Evolutionary conservation across 495 filamentous ascomycete species (phyloP).

Genomic region (Aspergillus kassunensis): DNA sequence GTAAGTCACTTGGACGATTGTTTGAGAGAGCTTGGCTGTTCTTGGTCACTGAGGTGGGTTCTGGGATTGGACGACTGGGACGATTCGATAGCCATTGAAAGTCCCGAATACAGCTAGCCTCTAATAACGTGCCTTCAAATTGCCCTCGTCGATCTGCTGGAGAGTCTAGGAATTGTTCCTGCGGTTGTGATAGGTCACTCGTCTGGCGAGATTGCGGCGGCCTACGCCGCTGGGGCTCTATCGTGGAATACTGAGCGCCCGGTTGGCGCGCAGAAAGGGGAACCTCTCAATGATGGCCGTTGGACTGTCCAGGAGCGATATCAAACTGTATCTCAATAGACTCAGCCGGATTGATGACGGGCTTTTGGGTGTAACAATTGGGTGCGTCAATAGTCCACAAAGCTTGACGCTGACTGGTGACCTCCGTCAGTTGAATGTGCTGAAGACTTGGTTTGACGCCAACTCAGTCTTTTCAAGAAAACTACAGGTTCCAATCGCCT

Average conservation of each 20-base stretch:
- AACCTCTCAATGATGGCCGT: slow-evolving; percentile 8
- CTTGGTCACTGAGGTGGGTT: too few relatives aligned
- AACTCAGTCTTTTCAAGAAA: neutral
- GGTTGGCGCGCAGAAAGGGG: too few relatives aligned
- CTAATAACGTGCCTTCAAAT: slow-evolving; percentile 24
- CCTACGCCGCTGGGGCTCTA: slow-evolving; percentile 20
- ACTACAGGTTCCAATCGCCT: neutral
- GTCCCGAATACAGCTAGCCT: too few relatives aligned
- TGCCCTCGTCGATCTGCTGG: slow-evolving; percentile 40
- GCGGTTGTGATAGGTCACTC: slow-evolving; percentile 56
- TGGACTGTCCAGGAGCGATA: neutral
- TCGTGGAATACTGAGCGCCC: neutral
- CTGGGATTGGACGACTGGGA: too few relatives aligned
- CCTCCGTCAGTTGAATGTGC: slow-evolving; percentile 22
- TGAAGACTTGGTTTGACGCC: neutral
- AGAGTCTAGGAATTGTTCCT: slow-evolving; percentile 39
- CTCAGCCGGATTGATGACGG: too few relatives aligned
- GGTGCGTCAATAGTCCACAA: slow-evolving; percentile 40
- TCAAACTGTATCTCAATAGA: slow-evolving; percentile 2
- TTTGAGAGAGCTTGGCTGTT: too few relatives aligned
- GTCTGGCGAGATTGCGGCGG: slow-evolving; percentile 55
- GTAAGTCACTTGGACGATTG: too few relatives aligned
- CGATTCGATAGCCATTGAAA: too few relatives aligned
- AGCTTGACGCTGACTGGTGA: slow-evolving; percentile 42
- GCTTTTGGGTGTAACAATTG: slow-evolving; percentile 38